phyloP scores from a whole-genome alignment of 345 rosid genomes.

The Salix arbutifolia region DNA sequence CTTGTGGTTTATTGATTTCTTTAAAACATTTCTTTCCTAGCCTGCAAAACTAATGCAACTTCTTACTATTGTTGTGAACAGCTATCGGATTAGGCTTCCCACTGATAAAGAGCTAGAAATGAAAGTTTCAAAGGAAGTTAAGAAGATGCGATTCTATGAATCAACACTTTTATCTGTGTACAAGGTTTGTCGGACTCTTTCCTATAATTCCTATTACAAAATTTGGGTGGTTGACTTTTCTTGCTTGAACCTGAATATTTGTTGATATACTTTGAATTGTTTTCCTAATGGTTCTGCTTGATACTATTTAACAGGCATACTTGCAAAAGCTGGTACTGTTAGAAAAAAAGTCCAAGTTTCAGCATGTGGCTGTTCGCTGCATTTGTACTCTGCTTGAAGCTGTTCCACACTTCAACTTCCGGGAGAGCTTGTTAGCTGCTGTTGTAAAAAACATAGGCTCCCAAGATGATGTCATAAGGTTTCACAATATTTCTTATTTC shows the following conservation, averaged over 20 bases:
- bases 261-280: slow-evolving; percentile 2
- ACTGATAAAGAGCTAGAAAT: slow-evolving; percentile 95
- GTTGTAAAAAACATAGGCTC: slow-evolving; percentile 73
- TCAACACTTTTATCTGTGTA: slow-evolving; percentile 71
- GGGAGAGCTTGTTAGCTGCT: slow-evolving; percentile 61
- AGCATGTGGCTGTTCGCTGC: slow-evolving; percentile 68
- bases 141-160: slow-evolving; percentile 81
- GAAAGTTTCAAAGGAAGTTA: slow-evolving; percentile 94
- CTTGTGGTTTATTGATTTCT: background rate
- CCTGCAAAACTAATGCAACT: background rate
- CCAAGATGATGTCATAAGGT: slow-evolving; percentile 79
- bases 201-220: background rate
- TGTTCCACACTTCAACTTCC: slow-evolving; percentile 85
- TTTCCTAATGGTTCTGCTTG: background rate
- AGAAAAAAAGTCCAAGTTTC: slow-evolving; percentile 54
- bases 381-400: slow-evolving; percentile 75
- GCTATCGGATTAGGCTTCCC: slow-evolving; percentile 95
- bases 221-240: too few relatives aligned
- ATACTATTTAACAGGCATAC: slow-evolving; percentile 51
- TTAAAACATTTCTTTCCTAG: background rate
- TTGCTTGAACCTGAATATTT: too few relatives aligned
- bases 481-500: slow-evolving; percentile 15
- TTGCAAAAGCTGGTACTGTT: slow-evolving; percentile 60
- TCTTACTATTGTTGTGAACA: slow-evolving; percentile 23
- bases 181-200: slow-evolving; percentile 50